phyloP scores from a whole-genome alignment of 768 basidiomycete genomes.

The Panellus pusillus region DNA sequence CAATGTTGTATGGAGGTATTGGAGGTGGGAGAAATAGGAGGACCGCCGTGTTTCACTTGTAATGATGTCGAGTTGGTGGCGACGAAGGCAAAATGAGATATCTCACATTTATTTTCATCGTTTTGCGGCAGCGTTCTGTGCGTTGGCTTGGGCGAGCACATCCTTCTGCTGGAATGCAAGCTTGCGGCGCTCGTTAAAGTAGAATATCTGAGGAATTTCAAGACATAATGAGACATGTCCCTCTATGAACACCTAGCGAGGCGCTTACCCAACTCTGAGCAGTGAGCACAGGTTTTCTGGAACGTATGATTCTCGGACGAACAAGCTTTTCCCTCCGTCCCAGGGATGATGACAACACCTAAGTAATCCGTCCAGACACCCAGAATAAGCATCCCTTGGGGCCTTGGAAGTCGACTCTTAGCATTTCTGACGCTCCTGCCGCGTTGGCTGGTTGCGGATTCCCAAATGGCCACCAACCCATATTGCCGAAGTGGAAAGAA shows the following conservation, averaged over 20 bases:
- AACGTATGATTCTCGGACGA: constrained; percentile 56
- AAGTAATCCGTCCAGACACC: constrained; percentile 78
- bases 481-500: too few relatives aligned
- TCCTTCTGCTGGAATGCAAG: constrained; percentile 80
- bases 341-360: constrained; percentile 68
- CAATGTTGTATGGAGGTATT: constrained; percentile 6
- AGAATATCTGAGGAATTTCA: constrained; percentile 91
- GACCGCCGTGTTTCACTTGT: constrained; percentile 6
- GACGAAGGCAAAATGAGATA: too few relatives aligned
- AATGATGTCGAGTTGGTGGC: too few relatives aligned
- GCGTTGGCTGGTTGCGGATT: constrained; percentile 37
- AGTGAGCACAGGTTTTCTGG: constrained; percentile 75
- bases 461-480: constrained; percentile 44
- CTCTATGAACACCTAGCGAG: neutral
- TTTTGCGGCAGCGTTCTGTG: constrained; percentile 23
- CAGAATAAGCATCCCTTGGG: constrained; percentile 85
- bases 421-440: constrained; percentile 75
- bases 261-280: constrained; percentile 85
- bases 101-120: constrained; percentile 1
- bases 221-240: neutral
- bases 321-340: constrained; percentile 68
- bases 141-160: too few relatives aligned
- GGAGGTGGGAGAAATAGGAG: constrained; percentile 5
- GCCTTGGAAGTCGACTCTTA: too few relatives aligned
- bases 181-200: constrained; percentile 90